Base-by-base conservation (phyloP, 192 early-diverging fungal species). In the Umbelopsis ramanniana region DNA sequence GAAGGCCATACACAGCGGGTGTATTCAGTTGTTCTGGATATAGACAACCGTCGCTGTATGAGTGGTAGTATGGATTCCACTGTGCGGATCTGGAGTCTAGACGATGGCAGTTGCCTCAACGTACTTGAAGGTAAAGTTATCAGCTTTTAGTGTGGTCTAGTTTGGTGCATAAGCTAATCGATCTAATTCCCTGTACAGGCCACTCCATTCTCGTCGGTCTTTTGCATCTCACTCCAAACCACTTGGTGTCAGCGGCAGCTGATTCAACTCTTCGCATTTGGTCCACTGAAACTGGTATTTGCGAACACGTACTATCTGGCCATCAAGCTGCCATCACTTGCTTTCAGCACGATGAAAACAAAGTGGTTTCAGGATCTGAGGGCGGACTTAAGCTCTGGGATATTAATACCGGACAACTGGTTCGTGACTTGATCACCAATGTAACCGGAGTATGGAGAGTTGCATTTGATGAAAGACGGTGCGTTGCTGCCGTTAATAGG, bases 371-470 rank as follows among this genome's bases (percentile, higher is more conserved):
- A 17, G 98, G 98, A 3, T 94, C 94, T 4, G 98, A 97, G 69
- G 93, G 92, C 7, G 94, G 94, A 0, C 85, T 99, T 29, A 98
- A 98, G 76, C 87, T 98, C 73, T 99, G 98, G 97, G 96, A 99
- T 75, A 86, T 97, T n/a, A 82, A 87, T 15, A 92, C 94, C 21
- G 97, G 97, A 10, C 80, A 88, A 33, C 91, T 93, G 72, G 83
- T 93, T 0, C 84, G 95, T 7, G 95, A 99, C 74, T 80, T 98
- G 26, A 80, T 98, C 21, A 84, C 86, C 0, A 88, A 91, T 22
- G 83, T 98, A 19, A 83, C 85, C 17, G 93, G 95, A 15, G 96
- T 99, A 1, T 99, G 98, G 98, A 89, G 96, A 70, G 93, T 96
- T 26, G 80, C 89, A 69, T 98, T 99, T 90, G 95, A 98, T 81